Base-by-base conservation (phyloP, 2,329 filamentous ascomycete genomes). In the Zasmidium angulare region DNA sequence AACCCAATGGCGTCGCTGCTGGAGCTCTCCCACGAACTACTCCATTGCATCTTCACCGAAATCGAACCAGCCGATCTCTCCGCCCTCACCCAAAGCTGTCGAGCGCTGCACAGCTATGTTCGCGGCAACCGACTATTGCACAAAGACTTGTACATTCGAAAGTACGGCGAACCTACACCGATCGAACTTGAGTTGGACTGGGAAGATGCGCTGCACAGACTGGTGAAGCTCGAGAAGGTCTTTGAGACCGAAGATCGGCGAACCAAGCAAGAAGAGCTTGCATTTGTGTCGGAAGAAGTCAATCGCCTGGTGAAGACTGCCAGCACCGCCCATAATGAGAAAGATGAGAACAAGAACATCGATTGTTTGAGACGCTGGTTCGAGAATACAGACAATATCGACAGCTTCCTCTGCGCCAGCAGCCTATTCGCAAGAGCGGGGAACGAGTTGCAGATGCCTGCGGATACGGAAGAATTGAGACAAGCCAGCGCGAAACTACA, bases 401-500 rank as follows among this genome's bases (percentile, higher is more conserved):
- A 84, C 57, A 79, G 82, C 23, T 86, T 91, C 68, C 76, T 92
- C 29, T 84, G 82, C 63, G 80, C 82, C 12, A 91, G 88, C 1
- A 84, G 80, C 20, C 78, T 91, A 1, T 90, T 84, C 70, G 76
- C 81, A 11, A 80, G 82, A n/a, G 82, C 83, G 2, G 82, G 81
- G 20, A 78, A 75, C 21, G 71, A 68, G 12, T 68, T 70, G 3
- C 77, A 80, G 56, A 68, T 62, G 43, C 67, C 75, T 7, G 76
- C 76, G 2, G 63, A 71, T 9, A 78, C 75, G 12, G 75, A 75
- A 23, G 72, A 77, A 53, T 69, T 79, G 31, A 82, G 84, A 26
- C 89, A 91, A 74, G 77, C 83, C 64, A 88, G 85, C 63, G 89
- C 89, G 22, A 88, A 88, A 69, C 75, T 93, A 22, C 89, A 91